Base-by-base conservation (phyloP, 179 eudicot genomes). In the Spergularia azorica region DNA sequence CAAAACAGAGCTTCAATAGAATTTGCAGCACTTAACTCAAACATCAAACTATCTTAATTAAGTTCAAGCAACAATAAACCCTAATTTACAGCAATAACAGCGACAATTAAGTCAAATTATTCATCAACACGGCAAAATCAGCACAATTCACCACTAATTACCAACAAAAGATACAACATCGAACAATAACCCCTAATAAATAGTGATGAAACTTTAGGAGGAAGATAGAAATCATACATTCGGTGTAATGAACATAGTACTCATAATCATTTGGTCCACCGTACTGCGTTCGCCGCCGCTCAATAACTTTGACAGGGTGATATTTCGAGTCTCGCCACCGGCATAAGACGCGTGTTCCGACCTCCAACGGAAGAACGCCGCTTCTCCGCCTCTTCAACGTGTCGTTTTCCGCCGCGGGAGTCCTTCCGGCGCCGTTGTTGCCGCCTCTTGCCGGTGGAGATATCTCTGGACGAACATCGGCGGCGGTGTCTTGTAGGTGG, bases 171-270 rank as follows among this genome's bases (percentile, higher is more conserved):
- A 21, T 36, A 46, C 17, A 76, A 62, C 26, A 48, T 16, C 18
- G 41, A 20, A n/a, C 15, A 69, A 2, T 6, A 13, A 56, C 38
- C 68, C 46, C 9, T 39, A 64, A 14, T 3, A 15, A 36, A 14
- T 20, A 16, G 46, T 61, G 3, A 63, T 13, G 70, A 10, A 26
- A 13, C 18, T 10, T 10, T 11, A 60, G 43, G 14, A 63, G 15
- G 20, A 43, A 57, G 9, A 59, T 39, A 14, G 39, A 11, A 63
- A 48, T 46, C 93, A 75, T 75, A 94, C 97, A 92, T 73, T 94
- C 98, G 1, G 95, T 94, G 75, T 94, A 94, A 81, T 94, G 97
- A 38, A 94, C 98, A 67, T 94, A 94, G 79, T 94, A 94, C 82
- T 94, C 98, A 73, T 94, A 92, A 13, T 92, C 97, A 78, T 82